Evolutionary conservation across 257 asterid genomes (phyloP).

Genomic region (Plectranthus barbatus): DNA sequence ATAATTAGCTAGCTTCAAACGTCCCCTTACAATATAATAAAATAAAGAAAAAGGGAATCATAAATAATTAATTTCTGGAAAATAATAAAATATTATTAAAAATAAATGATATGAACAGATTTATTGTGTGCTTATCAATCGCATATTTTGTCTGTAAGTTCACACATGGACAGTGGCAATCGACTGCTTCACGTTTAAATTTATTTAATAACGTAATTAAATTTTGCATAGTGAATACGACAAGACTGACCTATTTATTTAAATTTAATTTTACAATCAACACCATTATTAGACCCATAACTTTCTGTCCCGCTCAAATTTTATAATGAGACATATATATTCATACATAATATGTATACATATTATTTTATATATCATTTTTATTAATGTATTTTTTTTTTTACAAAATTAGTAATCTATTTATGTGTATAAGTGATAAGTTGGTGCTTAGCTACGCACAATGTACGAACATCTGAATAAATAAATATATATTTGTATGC

Average conservation of each 20-base stretch:
- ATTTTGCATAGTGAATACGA: conserved; percentile 3
- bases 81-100: background rate
- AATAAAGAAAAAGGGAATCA: background rate
- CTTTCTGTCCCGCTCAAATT: conserved; percentile 15
- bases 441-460: too few species aligned
- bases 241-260: conserved; percentile 12
- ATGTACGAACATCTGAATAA: too few species aligned
- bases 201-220: background rate
- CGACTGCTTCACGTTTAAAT: conserved; percentile 18
- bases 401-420: background rate
- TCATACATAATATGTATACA: background rate
- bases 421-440: too few species aligned
- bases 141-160: conserved; percentile 12
- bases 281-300: conserved; percentile 23
- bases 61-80: background rate
- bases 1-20: too few species aligned
- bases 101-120: background rate
- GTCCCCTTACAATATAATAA: background rate
- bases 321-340: background rate
- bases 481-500: too few species aligned
- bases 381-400: too few species aligned
- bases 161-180: conserved; percentile 15
- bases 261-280: background rate
- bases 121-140: background rate
- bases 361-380: background rate